phyloP scores from a whole-genome alignment of 1,284 basidiomycete species.

The Vanrija pseudolonga region DNA sequence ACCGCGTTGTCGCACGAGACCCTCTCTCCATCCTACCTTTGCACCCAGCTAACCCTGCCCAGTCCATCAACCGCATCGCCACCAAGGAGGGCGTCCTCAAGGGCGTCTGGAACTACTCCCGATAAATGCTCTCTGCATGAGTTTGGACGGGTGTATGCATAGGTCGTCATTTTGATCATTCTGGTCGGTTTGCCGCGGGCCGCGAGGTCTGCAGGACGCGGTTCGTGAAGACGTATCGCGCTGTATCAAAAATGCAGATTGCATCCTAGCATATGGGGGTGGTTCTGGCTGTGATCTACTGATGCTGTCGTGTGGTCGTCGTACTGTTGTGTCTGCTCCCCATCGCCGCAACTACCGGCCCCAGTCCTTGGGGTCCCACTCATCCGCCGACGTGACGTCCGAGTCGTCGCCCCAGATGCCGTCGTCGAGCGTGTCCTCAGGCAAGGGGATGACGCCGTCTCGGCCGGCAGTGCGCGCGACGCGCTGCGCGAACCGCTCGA shows the following conservation, averaged over 20 bases:
- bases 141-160: constrained; percentile 19
- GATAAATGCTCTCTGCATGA: constrained; percentile 23
- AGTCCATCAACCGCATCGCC: constrained; percentile 88
- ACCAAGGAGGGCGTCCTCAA: constrained; percentile 75
- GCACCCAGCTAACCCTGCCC: background rate
- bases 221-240: too few relatives aligned
- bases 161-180: constrained; percentile 5
- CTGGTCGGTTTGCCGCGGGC: too few relatives aligned
- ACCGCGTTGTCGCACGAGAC: too few relatives aligned
- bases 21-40: too few relatives aligned
- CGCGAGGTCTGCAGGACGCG: too few relatives aligned
- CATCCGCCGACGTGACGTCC: constrained; percentile 24
- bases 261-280: too few relatives aligned
- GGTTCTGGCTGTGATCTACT: too few relatives aligned
- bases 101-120: constrained; percentile 49
- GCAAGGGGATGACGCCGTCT: constrained; percentile 27
- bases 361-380: constrained; percentile 39
- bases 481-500: constrained; percentile 30
- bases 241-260: too few relatives aligned
- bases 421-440: constrained; percentile 24
- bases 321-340: too few relatives aligned
- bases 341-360: constrained; percentile 15
- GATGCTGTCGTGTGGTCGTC: too few relatives aligned
- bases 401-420: constrained; percentile 23
- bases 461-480: constrained; percentile 31